These are phyloP conservation scores for Hypocrella siamensis DNA, from an alignment of 2,329 filamentous ascomycete genomes.

Conservation along the genomic window DNA sequence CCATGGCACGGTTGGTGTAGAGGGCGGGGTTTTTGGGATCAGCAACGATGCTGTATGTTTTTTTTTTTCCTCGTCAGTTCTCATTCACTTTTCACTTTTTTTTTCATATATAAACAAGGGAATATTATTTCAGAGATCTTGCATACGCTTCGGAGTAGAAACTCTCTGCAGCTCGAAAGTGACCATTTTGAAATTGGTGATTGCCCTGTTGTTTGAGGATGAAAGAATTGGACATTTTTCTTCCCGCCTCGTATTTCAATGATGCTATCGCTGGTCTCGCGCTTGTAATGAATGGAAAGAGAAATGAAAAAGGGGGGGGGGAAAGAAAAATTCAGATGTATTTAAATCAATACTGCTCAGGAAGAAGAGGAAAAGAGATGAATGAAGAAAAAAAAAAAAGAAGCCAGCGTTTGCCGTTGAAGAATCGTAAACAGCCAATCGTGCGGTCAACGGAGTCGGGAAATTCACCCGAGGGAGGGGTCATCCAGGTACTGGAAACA, in stretches of 20 bases:
- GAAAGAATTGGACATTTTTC: slow-evolving; percentile 18
- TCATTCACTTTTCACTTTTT: neutral
- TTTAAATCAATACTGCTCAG: neutral
- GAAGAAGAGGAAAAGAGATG: neutral
- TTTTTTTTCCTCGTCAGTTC: neutral
- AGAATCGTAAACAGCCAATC: no score
- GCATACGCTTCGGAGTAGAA: slow-evolving; percentile 58
- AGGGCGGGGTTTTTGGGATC: slow-evolving; percentile 64
- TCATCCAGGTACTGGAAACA: no score
- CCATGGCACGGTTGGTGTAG: slow-evolving; percentile 82
- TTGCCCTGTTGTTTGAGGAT: slow-evolving; percentile 45
- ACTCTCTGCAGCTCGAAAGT: slow-evolving; percentile 50
- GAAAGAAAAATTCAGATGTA: neutral
- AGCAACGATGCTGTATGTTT: slow-evolving; percentile 48
- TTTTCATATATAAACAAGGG: neutral
- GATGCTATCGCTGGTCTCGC: no score
- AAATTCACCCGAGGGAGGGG: no score
- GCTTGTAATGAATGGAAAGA: no score
- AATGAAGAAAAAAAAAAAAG: no score
- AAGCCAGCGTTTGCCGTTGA: no score
- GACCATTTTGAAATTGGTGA: slow-evolving; percentile 44
- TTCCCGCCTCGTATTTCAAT: no score
- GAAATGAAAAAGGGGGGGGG: no score
- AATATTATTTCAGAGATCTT: neutral
- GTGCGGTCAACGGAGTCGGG: no score